Evolutionary conservation across 257 asterid genomes (phyloP).

Genomic region (Solanum sparsipilum): DNA sequence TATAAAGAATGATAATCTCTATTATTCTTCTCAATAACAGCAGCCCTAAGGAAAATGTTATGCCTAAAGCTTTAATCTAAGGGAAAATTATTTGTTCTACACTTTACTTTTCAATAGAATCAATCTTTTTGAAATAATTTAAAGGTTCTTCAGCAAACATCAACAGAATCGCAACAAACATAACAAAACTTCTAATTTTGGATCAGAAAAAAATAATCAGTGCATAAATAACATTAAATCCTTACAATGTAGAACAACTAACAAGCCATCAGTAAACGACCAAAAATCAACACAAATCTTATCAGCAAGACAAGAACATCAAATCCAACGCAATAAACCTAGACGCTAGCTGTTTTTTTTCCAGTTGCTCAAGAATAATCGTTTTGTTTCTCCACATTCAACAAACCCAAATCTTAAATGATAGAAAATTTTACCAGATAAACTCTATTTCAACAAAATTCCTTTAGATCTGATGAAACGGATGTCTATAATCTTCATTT

Average conservation of each 20-base stretch:
- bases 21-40: too few species aligned
- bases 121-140: not conserved
- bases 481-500: too few species aligned
- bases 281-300: not conserved
- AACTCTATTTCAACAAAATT: too few species aligned
- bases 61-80: not conserved
- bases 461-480: too few species aligned
- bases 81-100: not conserved
- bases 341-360: too few species aligned
- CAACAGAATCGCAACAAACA: not conserved
- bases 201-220: not conserved
- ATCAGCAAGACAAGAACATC: not conserved
- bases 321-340: not conserved
- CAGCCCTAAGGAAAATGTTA: not conserved
- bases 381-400: too few species aligned
- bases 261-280: not conserved
- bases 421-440: too few species aligned
- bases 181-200: not conserved
- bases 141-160: not conserved
- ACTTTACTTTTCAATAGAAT: not conserved
- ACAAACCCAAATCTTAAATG: too few species aligned
- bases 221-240: not conserved
- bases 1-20: too few species aligned
- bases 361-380: too few species aligned
- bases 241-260: not conserved